Evolutionary conservation across 2,329 filamentous ascomycete genomes (phyloP), one percentile per base, ranked within the genome.

Genomic region (Trichoderma simmonsii): DNA sequence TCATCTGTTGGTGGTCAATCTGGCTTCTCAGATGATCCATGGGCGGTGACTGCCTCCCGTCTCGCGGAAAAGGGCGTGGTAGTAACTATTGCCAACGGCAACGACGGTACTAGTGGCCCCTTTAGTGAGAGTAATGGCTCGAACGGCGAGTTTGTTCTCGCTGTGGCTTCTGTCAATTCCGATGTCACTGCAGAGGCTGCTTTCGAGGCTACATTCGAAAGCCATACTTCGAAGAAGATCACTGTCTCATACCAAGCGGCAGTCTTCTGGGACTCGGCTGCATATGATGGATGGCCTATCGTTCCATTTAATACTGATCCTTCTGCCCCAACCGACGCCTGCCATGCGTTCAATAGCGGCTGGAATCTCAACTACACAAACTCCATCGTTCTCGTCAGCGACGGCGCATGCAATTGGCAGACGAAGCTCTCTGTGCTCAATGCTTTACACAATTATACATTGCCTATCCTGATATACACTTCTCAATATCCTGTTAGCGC

Each of bases 71-170:
- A 82, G 24, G 86, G 86, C 12, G 80, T 87, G 1, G 82, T 86
- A 11, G 81, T 87, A 21, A 83, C 84, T 12, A 82, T 87, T 39
- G 83, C 86, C 2, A 85, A 84, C 8, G 86, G 86, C 21, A 89
- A 89, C 71, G 82, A 83, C 14, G 86, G 86, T 26, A 78, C 78
- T n/a, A 77, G 78, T 18, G 86, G 86, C 0, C 81, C 86, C 0
- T 87, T 88, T 76, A 85, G 82, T 71, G 76, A 78, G 3, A 80
- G 79, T 54, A 76, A 75, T 30, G 78, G 80, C 51, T 78, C 80
- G 51, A 76, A 78, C 70, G 80, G 79, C 11, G 73, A 74, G 30
- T 76, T 77, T 7, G 79, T 83, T 56, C 75, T 80, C 11, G 79
- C 81, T 5, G 79, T 81, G 26, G 79, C 80, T 32, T 81, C 81